Evolutionary conservation across 768 basidiomycete genomes (phyloP).

Genomic region (Pleurotus tuber-regium): DNA sequence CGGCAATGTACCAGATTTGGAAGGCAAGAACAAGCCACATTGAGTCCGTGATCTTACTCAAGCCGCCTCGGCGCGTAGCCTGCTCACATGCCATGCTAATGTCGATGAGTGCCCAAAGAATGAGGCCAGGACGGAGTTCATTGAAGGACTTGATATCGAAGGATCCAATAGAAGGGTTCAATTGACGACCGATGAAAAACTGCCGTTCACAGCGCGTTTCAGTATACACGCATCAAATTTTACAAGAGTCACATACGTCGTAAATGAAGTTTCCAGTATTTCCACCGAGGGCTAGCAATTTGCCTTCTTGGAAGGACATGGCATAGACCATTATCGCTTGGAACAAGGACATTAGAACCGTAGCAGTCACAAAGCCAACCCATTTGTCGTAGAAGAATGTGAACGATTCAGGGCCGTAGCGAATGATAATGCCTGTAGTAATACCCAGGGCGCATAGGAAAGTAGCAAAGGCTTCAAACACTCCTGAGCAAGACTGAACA

Average conservation of each 20-base stretch:
- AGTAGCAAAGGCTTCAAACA: constrained; percentile 78
- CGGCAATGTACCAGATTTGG: constrained; percentile 84
- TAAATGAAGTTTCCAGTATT: constrained; percentile 87
- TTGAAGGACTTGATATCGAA: constrained; percentile 69
- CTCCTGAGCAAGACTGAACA: constrained; percentile 4
- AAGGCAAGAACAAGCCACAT: constrained; percentile 88
- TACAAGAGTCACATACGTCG: constrained; percentile 60
- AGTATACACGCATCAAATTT: constrained; percentile 3
- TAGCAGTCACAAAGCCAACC: constrained; percentile 84
- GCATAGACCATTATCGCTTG: constrained; percentile 75
- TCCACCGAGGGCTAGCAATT: constrained; percentile 87
- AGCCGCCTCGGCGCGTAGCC: constrained; percentile 73
- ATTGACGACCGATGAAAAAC: constrained; percentile 93
- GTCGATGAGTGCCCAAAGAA: constrained; percentile 89
- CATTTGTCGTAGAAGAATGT: constrained; percentile 92
- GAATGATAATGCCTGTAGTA: constrained; percentile 63
- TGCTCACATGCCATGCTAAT: constrained; percentile 92
- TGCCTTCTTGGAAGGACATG: constrained; percentile 63
- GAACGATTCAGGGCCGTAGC: constrained; percentile 75
- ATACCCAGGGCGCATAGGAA: constrained; percentile 80
- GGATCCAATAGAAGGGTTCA: constrained; percentile 86
- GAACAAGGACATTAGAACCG: constrained; percentile 70
- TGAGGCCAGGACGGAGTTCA: constrained; percentile 87
- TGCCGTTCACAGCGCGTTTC: constrained; percentile 25
- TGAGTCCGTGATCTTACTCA: constrained; percentile 73